A percentile compares a stretch with the other conserved stretches of the same genome.
These are phyloP conservation scores for Sporobolomyces roseus DNA, from an alignment of 768 basidiomycete species.

Conservation along the genomic window DNA sequence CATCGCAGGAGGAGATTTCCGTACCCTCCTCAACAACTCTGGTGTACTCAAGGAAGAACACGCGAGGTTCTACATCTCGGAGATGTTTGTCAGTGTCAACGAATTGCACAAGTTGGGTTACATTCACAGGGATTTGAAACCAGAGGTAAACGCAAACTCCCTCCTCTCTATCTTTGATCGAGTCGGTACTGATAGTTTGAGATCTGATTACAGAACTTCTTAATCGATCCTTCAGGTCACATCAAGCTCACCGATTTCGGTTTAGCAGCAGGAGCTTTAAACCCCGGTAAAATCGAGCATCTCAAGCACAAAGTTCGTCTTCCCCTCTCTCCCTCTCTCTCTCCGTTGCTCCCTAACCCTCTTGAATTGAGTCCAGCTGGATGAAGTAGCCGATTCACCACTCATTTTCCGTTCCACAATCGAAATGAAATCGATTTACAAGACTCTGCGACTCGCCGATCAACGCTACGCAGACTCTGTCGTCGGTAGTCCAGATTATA, in stretches of 20 bases:
- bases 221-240: constrained; percentile 90
- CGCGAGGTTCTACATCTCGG: constrained; percentile 91
- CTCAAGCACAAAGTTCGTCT: constrained; percentile 71
- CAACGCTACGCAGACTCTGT: constrained; percentile 94
- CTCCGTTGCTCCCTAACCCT: background rate
- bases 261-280: constrained; percentile 90
- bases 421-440: constrained; percentile 90
- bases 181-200: background rate
- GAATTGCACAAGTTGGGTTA: constrained; percentile 97
- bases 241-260: constrained; percentile 98
- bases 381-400: constrained; percentile 91
- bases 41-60: constrained; percentile 97
- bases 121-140: constrained; percentile 96
- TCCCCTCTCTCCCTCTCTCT: background rate
- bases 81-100: constrained; percentile 93
- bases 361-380: constrained; percentile 58
- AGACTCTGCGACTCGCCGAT: constrained; percentile 82
- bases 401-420: constrained; percentile 84
- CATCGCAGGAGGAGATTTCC: constrained; percentile 96
- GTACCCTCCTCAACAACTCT: constrained; percentile 94
- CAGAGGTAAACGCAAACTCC: constrained; percentile 62
- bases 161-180: background rate
- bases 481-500: constrained; percentile 97
- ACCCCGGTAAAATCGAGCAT: constrained; percentile 89
- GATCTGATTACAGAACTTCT: constrained; percentile 68